Evolutionary conservation across 805 yeast genomes (phyloP).

Genomic region (Kodamaea sagamina): DNA sequence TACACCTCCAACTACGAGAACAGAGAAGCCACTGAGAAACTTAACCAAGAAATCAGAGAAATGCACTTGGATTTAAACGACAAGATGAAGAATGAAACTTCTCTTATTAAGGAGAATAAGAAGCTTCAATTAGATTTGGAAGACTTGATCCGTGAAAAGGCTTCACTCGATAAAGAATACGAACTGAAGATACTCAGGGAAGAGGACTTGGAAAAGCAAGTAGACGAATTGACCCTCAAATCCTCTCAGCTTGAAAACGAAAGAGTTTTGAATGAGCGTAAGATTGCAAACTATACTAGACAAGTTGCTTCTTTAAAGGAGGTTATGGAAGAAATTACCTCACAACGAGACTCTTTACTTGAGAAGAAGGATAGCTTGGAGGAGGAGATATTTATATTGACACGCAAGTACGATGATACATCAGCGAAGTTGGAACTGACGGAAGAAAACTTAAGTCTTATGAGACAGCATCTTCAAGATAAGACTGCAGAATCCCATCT

Average conservation of each 20-base stretch:
- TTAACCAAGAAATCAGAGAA: constrained; percentile 53
- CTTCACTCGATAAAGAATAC: constrained; percentile 30
- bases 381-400: constrained; percentile 29
- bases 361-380: constrained; percentile 36
- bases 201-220: constrained; percentile 36
- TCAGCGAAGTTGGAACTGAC: constrained; percentile 25
- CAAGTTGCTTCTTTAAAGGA: constrained; percentile 61
- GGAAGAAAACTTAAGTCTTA: constrained; percentile 29
- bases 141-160: constrained; percentile 32
- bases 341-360: constrained; percentile 63
- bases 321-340: constrained; percentile 59
- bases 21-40: constrained; percentile 44
- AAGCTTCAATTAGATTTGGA: constrained; percentile 62
- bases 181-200: constrained; percentile 45
- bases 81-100: constrained; percentile 65
- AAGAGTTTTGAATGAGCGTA: constrained; percentile 36
- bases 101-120: constrained; percentile 62
- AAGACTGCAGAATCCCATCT: constrained; percentile 36
- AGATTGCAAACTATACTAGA: constrained; percentile 34
- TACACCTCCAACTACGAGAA: constrained; percentile 48
- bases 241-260: constrained; percentile 36
- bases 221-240: constrained; percentile 29
- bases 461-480: constrained; percentile 37
- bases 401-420: constrained; percentile 29
- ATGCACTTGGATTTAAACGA: constrained; percentile 55